These are phyloP conservation scores for Sporothrix euskadiensis DNA, from an alignment of 2,329 filamentous ascomycete genomes.

Conservation along the genomic window DNA sequence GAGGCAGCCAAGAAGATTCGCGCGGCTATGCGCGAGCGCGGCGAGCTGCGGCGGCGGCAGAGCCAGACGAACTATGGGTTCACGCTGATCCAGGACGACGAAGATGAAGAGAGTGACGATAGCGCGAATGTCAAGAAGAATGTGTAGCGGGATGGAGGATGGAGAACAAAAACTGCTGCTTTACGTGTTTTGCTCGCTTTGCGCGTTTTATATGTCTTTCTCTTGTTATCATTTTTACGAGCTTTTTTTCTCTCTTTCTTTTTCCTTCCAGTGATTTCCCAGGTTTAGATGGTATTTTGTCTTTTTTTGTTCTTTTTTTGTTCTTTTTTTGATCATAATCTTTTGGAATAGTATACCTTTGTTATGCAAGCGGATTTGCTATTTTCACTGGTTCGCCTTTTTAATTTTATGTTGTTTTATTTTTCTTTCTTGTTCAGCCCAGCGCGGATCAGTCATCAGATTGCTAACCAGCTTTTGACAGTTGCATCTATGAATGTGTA, in stretches of 20 bases:
- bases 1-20: constrained; percentile 83
- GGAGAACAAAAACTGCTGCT: neutral
- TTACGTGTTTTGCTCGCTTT: neutral
- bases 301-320: neutral
- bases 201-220: neutral
- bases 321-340: neutral
- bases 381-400: neutral
- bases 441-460: neutral
- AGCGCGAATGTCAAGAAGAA: constrained; percentile 30
- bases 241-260: neutral
- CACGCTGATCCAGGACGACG: constrained; percentile 29
- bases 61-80: constrained; percentile 41
- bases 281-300: neutral
- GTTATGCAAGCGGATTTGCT: neutral
- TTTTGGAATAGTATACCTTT: constrained; percentile 17
- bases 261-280: neutral
- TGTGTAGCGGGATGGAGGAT: constrained; percentile 7
- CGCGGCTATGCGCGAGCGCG: constrained; percentile 79
- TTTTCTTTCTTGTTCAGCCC: neutral
- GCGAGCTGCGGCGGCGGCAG: constrained; percentile 59
- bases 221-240: neutral
- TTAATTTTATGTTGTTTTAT: neutral
- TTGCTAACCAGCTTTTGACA: neutral
- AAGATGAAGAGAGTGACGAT: constrained; percentile 29
- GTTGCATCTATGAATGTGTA: neutral